Percentiles rank a stretch among this genome's conserved stretches.
phyloP scores from a whole-genome alignment of 192 early-diverging fungal species.

The Lunasporangiospora selenospora region DNA sequence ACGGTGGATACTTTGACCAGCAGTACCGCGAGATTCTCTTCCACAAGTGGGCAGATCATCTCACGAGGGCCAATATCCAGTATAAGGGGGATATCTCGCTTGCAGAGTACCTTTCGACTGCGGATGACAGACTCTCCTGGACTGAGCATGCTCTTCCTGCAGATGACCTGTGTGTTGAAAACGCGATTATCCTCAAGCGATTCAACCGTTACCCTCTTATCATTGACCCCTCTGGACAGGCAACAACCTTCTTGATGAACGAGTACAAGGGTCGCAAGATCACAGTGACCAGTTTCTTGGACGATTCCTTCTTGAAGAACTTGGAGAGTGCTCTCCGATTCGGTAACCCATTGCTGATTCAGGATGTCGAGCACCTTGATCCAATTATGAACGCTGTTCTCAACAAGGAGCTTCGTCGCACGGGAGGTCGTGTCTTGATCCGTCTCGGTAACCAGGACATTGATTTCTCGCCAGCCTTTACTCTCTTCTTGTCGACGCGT shows the following conservation, averaged over 20 bases:
- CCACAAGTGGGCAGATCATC: constrained; percentile 80
- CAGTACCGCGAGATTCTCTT: constrained; percentile 86
- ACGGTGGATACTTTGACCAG: constrained; percentile 99
- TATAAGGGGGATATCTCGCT: constrained; percentile 84
- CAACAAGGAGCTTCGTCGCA: constrained; percentile 95
- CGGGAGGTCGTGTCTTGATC: constrained; percentile 95
- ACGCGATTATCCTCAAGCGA: constrained; percentile 95
- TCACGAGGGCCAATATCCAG: constrained; percentile 68
- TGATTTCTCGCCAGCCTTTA: constrained; percentile 98
- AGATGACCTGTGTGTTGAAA: constrained; percentile 96
- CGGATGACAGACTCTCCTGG: constrained; percentile 94
- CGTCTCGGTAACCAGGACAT: constrained; percentile 97
- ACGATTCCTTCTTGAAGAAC: constrained; percentile 96
- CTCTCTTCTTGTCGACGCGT: constrained; percentile 91
- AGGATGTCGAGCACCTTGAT: constrained; percentile 97
- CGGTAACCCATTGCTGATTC: constrained; percentile 96
- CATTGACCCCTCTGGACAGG: constrained; percentile 97
- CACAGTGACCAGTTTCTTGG: constrained; percentile 96
- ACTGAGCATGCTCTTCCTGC: constrained; percentile 82
- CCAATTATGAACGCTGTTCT: constrained; percentile 98
- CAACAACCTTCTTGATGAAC: constrained; percentile 85
- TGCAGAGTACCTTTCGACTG: constrained; percentile 88
- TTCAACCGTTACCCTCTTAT: constrained; percentile 97
- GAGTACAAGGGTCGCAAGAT: constrained; percentile 89
- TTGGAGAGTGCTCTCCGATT: constrained; percentile 98